phyloP scores from a whole-genome alignment of 176 grass and related monocot species.

The Poa pratensis region DNA sequence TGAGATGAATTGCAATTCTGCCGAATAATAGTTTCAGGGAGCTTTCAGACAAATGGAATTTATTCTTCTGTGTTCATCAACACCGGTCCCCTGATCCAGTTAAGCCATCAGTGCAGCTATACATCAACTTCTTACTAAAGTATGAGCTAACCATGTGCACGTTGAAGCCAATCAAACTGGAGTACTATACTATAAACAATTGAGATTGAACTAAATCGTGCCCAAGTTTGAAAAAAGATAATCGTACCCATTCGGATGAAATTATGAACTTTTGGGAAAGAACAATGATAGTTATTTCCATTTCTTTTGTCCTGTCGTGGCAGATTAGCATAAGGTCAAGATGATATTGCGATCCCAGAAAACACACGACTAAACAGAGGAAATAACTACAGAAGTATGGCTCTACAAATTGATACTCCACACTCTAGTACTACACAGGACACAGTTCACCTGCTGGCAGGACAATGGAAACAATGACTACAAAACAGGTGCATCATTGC shows the following conservation, averaged over 20 bases:
- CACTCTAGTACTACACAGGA: not conserved
- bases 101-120: not conserved
- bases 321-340: not conserved
- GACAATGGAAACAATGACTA: not conserved
- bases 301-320: not conserved
- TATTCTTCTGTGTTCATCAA: not conserved
- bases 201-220: not conserved
- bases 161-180: not conserved
- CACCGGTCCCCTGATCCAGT: not conserved
- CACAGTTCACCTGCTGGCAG: too few relatives aligned
- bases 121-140: not conserved
- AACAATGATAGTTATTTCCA: not conserved
- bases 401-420: not conserved
- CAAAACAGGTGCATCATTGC: not conserved
- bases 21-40: constrained; percentile 3
- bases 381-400: not conserved
- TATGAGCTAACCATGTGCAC: not conserved
- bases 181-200: not conserved
- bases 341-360: not conserved
- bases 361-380: not conserved
- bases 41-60: not conserved
- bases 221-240: not conserved
- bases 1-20: constrained; percentile 11
- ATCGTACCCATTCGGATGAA: not conserved
- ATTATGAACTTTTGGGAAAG: not conserved